Percentiles rank a stretch among this genome's conserved stretches.
phyloP scores from a whole-genome alignment of 371 early-diverging fungal species.

The Catenaria anguillulae region DNA sequence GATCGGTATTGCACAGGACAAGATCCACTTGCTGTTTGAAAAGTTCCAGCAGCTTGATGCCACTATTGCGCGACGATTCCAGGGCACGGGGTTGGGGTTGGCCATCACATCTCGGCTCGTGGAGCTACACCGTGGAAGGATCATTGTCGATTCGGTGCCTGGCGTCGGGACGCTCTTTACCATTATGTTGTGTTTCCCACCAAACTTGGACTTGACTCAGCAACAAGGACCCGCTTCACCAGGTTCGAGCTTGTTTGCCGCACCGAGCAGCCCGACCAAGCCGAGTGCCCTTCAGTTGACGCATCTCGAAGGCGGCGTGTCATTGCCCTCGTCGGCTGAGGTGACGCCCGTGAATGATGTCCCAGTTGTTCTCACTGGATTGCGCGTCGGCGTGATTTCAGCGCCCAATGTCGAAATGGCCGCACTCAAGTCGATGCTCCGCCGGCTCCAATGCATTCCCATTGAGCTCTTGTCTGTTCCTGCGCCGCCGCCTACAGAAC shows the following conservation, averaged over 20 bases:
- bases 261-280: too few species aligned
- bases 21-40: constrained; percentile 3
- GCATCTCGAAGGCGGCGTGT: too few species aligned
- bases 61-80: constrained; percentile 8
- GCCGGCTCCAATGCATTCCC: too few species aligned
- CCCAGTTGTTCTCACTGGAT: not conserved
- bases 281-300: too few species aligned
- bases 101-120: constrained; percentile 7
- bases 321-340: too few species aligned
- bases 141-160: not conserved
- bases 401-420: not conserved
- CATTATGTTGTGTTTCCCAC: not conserved
- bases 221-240: too few species aligned
- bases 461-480: too few species aligned
- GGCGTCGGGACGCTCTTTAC: constrained; percentile 2
- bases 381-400: not conserved
- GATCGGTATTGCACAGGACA: constrained; percentile 9
- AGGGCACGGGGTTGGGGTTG: constrained; percentile 10
- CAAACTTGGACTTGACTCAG: too few species aligned
- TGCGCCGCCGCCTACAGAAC: too few species aligned
- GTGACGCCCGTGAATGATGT: not conserved
- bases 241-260: too few species aligned
- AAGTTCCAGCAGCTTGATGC: constrained; percentile 9
- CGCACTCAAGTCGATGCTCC: not conserved
- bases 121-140: not conserved